A percentile compares a stretch with the other conserved stretches of the same genome.
Conservation (phyloP, 805 yeast species). For the Tetrapisispora arboricola region DNA sequence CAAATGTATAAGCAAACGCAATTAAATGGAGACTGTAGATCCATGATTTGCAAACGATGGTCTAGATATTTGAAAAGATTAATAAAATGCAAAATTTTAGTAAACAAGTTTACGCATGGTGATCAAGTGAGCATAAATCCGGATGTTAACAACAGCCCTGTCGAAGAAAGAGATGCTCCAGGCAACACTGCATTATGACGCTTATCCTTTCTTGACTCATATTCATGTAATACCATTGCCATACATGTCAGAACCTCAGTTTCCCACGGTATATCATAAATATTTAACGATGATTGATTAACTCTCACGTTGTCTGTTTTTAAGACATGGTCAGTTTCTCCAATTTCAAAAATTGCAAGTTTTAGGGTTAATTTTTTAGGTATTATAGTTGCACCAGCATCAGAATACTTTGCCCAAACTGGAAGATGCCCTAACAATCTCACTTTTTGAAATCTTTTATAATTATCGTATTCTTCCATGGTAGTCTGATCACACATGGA, state of each 20-base stretch:
- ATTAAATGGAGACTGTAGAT: no score
- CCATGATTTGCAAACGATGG: no score
- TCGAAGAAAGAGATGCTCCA: background rate
- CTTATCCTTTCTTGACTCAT: slow-evolving; percentile 26
- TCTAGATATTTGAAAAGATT: no score
- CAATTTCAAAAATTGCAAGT: slow-evolving; percentile 18
- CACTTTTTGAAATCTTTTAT: slow-evolving; percentile 2
- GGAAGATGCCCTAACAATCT: slow-evolving; percentile 21
- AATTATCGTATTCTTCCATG: slow-evolving; percentile 9
- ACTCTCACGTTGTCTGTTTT: background rate
- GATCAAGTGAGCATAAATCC: background rate
- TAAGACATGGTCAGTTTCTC: slow-evolving; percentile 8
- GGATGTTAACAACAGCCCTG: background rate
- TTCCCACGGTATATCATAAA: slow-evolving; percentile 15
- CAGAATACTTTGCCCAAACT: slow-evolving; percentile 24
- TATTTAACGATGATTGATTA: background rate
- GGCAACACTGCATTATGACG: slow-evolving; percentile 7
- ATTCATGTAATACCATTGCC: slow-evolving; percentile 26
- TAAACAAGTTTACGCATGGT: no score
- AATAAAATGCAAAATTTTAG: no score
- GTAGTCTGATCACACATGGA: slow-evolving; percentile 20
- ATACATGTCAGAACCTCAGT: slow-evolving; percentile 25
- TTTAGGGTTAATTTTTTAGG: slow-evolving; percentile 21
- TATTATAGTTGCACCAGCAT: slow-evolving; percentile 16
- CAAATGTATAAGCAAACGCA: no score